These are phyloP conservation scores for Cladophialophora immunda DNA, from an alignment of 2,329 filamentous ascomycete genomes.

Conservation along the genomic window DNA sequence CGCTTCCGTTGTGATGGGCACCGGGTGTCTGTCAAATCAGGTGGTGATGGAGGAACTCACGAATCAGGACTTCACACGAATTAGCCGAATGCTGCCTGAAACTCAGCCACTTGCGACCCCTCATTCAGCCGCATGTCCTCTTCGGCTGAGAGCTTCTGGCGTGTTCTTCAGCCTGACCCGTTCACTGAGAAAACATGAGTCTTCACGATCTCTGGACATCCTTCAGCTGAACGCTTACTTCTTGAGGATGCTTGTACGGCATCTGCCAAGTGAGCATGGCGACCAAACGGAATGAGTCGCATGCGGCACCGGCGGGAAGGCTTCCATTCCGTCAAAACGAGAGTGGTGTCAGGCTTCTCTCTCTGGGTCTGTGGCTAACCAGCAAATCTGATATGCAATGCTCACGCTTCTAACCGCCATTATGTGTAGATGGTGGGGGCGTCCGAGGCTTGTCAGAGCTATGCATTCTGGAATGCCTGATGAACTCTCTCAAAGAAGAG, in stretches of 20 bases:
- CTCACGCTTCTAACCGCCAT: too few species aligned
- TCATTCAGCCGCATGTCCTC: background rate
- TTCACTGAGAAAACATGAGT: background rate
- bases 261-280: background rate
- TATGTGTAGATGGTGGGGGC: background rate
- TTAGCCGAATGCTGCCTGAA: background rate
- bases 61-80: background rate
- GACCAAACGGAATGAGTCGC: background rate
- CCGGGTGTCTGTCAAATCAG: background rate
- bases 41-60: background rate
- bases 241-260: background rate
- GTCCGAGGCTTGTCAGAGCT: conserved; percentile 5
- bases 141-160: background rate
- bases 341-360: conserved; percentile 7
- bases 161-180: background rate
- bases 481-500: background rate
- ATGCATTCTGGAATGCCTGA: conserved; percentile 4
- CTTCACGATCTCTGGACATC: background rate
- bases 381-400: background rate
- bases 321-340: too few species aligned
- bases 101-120: background rate
- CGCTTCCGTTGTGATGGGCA: background rate
- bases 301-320: too few species aligned
- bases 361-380: conserved; percentile 1
- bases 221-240: background rate